Evolutionary conservation across 345 rosid genomes (phyloP).

Genomic region (Hibiscus mutabilis): DNA sequence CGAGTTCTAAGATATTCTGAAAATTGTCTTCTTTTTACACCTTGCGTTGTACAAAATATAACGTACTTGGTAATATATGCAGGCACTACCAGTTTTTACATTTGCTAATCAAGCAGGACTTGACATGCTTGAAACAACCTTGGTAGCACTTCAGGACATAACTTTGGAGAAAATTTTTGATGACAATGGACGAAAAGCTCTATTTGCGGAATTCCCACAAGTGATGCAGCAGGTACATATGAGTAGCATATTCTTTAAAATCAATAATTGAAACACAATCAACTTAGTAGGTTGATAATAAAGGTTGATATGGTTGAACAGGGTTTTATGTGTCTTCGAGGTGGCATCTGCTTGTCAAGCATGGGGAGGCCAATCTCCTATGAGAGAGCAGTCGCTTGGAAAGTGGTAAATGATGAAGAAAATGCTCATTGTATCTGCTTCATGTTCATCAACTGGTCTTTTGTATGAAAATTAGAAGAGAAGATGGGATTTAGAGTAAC

Average conservation of each 20-base stretch:
- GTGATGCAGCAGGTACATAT: constrained; percentile 70
- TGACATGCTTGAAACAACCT: constrained; percentile 95
- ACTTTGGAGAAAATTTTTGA: constrained; percentile 74
- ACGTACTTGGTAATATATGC: constrained; percentile 13
- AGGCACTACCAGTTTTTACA: constrained; percentile 69
- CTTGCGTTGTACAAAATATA: too few relatives aligned
- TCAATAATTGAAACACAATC: background rate
- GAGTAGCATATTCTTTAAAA: too few relatives aligned
- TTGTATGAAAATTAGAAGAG: constrained; percentile 36
- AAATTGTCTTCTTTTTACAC: background rate
- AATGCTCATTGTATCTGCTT: constrained; percentile 85
- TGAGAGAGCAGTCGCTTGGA: constrained; percentile 92
- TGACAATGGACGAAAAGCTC: constrained; percentile 56
- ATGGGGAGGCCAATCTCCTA: constrained; percentile 93
- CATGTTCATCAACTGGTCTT: constrained; percentile 96
- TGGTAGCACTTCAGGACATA: constrained; percentile 73
- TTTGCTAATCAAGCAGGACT: constrained; percentile 96
- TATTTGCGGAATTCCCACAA: constrained; percentile 70
- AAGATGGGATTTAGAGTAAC: constrained; percentile 4
- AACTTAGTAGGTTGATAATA: background rate
- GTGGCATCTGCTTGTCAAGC: constrained; percentile 94
- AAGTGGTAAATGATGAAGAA: constrained; percentile 83
- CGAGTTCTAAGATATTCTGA: background rate
- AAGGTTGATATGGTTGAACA: constrained; percentile 14
- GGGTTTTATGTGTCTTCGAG: constrained; percentile 83